Evolutionary conservation across 1,284 basidiomycete genomes (phyloP), one percentile per base, ranked within the genome.

Genomic region (Cryptococcus jaspeensis): DNA sequence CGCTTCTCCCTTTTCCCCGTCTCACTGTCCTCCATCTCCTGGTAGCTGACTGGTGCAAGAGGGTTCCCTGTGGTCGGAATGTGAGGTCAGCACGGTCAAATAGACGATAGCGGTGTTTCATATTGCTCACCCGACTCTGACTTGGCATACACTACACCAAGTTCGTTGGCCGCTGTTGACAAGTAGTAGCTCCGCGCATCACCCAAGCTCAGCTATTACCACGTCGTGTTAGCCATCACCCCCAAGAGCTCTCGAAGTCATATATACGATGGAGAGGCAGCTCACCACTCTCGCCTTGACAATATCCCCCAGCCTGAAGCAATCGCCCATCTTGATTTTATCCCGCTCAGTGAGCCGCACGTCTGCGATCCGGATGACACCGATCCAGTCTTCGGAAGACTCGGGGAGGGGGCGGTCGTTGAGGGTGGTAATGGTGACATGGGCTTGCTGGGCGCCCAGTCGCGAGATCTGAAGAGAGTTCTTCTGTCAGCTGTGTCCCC

Each of bases 281-380:
- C 89, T 76, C 74, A 96, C 93, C 66, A 98, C 93, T 41, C 88
- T 79, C 5, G 93, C 94, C 64, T 90, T 86, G 28, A 99, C 90
- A 52, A 98, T 89, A 77, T 99, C 95, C 4, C 96, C 94, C 0
- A 94, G 90, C 41, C 96, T 84, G 79, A 98, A 99, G 72, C 92
- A 97, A 65, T 96, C 91, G 36, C 86, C 86, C 64, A 98, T 90
- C 77, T 91, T 94, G 58, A 97, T 84, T 73, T 88, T 90, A 79
- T 95, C 92, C 69, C 91, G 90, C 72, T 96, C 92, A 1, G 92
- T 94, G 28, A 87, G 86, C 47, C 92, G 79, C n/a, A 96, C 87
- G 76, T 99, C 96, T 75, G 95, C 90, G 4, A 85, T 82, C 36
- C 95, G 85, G 58, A 99, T 90, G 8, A 98, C 87, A 13, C 95